Evolutionary conservation across 495 filamentous ascomycete species (phyloP).

Genomic region (Xylaria cubensis): DNA sequence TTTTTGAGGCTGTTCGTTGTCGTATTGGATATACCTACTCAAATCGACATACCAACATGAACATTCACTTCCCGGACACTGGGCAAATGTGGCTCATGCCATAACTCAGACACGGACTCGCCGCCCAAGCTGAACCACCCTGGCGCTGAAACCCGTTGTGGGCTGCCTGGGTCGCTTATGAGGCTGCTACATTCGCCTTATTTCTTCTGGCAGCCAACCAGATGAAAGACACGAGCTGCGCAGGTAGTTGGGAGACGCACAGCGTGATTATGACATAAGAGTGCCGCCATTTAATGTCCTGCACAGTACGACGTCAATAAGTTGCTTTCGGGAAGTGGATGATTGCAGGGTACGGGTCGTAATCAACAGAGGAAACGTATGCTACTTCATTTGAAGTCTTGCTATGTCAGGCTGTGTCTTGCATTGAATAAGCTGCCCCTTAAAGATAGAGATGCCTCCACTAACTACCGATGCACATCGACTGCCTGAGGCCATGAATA

Average conservation of each 20-base stretch:
- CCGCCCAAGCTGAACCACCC: constrained; percentile 1
- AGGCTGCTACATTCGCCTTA: constrained; percentile 10
- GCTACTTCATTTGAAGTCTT: not conserved
- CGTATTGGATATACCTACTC: not conserved
- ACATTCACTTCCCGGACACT: not conserved
- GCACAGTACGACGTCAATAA: constrained; percentile 1
- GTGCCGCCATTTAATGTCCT: not conserved
- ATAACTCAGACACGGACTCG: not conserved
- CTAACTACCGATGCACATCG: not conserved
- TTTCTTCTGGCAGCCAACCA: constrained; percentile 16
- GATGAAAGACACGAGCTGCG: constrained; percentile 1
- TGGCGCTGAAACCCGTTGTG: not conserved
- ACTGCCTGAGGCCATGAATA: not conserved
- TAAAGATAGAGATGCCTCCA: not conserved
- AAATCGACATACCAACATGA: not conserved
- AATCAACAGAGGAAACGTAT: not conserved
- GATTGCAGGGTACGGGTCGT: not conserved
- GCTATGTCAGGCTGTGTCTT: not conserved
- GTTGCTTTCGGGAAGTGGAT: not conserved
- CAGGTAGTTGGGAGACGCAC: not conserved
- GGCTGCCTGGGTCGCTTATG: not conserved
- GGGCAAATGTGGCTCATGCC: constrained; percentile 3
- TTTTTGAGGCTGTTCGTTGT: not conserved
- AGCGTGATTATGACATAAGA: not conserved
- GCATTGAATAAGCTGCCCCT: not conserved